Evolutionary conservation across 2,329 filamentous ascomycete species (phyloP).

Genomic region (Parascedosporium putredinis): DNA sequence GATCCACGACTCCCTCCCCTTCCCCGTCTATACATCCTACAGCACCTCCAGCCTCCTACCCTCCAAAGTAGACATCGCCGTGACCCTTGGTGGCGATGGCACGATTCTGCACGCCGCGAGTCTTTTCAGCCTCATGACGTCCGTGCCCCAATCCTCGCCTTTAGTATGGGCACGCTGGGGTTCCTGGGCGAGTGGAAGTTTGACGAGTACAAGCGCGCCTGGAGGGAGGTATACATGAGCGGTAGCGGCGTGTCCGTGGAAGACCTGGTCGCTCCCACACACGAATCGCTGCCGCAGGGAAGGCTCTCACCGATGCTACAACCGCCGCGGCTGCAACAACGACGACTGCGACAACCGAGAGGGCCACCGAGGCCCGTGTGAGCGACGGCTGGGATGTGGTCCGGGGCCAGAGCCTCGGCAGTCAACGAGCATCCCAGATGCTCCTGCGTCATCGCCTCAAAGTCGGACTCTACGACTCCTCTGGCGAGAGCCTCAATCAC

Average conservation of each 20-base stretch:
- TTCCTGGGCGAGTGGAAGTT: constrained; percentile 98
- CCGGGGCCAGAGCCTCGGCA: constrained; percentile 72
- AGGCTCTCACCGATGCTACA: no score
- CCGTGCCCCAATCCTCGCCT: constrained; percentile 88
- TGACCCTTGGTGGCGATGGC: constrained; percentile 87
- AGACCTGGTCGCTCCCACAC: constrained; percentile 31
- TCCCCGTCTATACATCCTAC: constrained; percentile 58
- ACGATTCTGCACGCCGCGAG: constrained; percentile 80
- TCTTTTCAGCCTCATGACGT: constrained; percentile 59
- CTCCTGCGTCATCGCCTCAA: constrained; percentile 78
- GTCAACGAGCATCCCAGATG: constrained; percentile 63
- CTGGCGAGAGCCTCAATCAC: constrained; percentile 50
- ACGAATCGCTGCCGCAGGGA: no score
- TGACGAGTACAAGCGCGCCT: constrained; percentile 80
- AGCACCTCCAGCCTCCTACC: constrained; percentile 45
- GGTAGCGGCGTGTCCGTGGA: constrained; percentile 41
- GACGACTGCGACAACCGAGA: constrained; percentile 13
- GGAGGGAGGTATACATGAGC: constrained; percentile 84
- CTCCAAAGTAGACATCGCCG: constrained; percentile 75
- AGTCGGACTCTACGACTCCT: constrained; percentile 69
- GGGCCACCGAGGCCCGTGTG: no score
- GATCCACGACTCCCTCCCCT: constrained; percentile 59
- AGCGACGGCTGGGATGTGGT: constrained; percentile 63
- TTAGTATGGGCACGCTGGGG: constrained; percentile 92
- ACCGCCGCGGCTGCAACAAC: constrained; percentile 12